Evolutionary conservation across 345 rosid genomes (phyloP), one percentile per base, ranked within the genome.

Genomic region (Adansonia digitata): DNA sequence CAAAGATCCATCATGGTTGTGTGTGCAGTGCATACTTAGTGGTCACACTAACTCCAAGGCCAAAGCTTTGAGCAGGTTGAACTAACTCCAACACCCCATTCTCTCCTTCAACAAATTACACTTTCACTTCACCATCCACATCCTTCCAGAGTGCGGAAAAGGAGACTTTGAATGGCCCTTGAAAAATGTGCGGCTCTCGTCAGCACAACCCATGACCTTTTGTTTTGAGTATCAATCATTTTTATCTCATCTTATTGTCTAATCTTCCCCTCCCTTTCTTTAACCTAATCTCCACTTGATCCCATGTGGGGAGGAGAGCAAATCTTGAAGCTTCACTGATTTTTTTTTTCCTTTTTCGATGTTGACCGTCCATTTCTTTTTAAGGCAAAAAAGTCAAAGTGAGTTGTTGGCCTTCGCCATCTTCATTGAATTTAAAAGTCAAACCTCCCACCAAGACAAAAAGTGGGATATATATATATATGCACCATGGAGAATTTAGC

Each of bases 1-100:
- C 79, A 75, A 72, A 53, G 84, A 78, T 82, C 82, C 82, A 69
- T 29, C 17, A 64, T 70, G 74, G 78, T 64, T 9, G 85, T 20
- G 60, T 24, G 78, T 70, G 74, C 76, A 49, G 9, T 17, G 55
- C 49, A 52, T 5, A 52, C 80, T n/a, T 1, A 65, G 18, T 39
- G 69, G 48, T 65, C 31, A 65, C 74, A 34, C 74, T 71, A 42
- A 71, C 45, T 53, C 74, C 74, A 37, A 71, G 27, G 74, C 74
- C 63, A 53, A 20, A 45, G n/a, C n/a, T n/a, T n/a, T 48, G 29
- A 48, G 74, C 62, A 71, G 74, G 74, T 71, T 71, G 62, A 52
- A 52, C 74, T 35, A 71, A 40, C 31, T 5, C 73, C 73, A 51
- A 43, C 62, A 45, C 14, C 0, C 45, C n/a, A n/a, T 13, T 5